Evolutionary conservation across 2,329 filamentous ascomycete species (phyloP).

Genomic region (Bipolaris zeicola): DNA sequence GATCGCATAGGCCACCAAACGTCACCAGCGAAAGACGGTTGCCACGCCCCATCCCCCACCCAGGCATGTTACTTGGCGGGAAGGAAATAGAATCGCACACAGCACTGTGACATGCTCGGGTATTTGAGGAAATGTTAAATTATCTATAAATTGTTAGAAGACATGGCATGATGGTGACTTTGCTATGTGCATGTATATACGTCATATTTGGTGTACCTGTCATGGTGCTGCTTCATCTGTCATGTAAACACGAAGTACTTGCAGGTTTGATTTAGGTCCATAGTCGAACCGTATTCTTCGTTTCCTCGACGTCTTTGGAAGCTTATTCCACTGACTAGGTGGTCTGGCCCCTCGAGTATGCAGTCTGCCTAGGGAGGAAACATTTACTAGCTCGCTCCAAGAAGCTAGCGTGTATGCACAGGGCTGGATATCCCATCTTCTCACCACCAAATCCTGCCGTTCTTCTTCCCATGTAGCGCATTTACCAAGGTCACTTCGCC

Average conservation of each 20-base stretch:
- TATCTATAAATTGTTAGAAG: background rate
- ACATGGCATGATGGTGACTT: background rate
- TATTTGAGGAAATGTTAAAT: background rate
- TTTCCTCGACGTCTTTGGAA: background rate
- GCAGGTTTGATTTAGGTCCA: background rate
- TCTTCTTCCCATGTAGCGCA: background rate
- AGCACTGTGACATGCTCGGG: background rate
- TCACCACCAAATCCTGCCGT: background rate
- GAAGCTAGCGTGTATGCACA: background rate
- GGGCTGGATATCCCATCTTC: background rate
- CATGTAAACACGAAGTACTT: background rate
- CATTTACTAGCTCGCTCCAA: background rate
- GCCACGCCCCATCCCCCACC: background rate
- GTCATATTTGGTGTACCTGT: background rate
- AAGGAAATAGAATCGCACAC: background rate
- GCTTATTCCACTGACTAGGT: background rate
- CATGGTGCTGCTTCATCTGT: background rate
- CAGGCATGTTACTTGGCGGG: background rate
- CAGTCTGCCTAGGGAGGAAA: background rate
- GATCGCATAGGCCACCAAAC: slow-evolving; percentile 3
- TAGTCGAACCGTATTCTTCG: background rate
- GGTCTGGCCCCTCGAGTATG: background rate
- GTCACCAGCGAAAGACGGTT: background rate
- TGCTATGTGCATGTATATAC: background rate
- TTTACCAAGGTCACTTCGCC: too few species aligned